Evolutionary conservation across 1,284 basidiomycete species (phyloP).

Genomic region (Melampsora occidentalis): DNA sequence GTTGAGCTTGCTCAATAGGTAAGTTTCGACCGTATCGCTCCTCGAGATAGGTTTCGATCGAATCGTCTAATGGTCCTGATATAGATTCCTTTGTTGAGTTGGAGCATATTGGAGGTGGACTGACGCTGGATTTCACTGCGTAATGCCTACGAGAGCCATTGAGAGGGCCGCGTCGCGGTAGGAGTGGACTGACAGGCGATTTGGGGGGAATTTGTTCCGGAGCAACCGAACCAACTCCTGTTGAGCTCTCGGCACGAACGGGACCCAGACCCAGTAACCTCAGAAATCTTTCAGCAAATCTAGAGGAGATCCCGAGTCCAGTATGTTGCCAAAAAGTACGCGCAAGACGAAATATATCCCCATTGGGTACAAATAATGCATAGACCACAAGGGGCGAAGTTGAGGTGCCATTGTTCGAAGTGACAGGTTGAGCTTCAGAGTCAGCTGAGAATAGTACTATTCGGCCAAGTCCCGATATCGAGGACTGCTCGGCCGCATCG

Average conservation of each 20-base stretch:
- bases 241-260: slow-evolving; percentile 53
- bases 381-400: slow-evolving; percentile 75
- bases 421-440: slow-evolving; percentile 48
- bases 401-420: slow-evolving; percentile 49
- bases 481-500: slow-evolving; percentile 65
- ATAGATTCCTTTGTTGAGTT: neutral
- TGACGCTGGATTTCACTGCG: slow-evolving; percentile 14
- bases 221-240: slow-evolving; percentile 15
- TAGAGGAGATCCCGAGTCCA: slow-evolving; percentile 82
- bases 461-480: slow-evolving; percentile 69
- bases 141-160: slow-evolving; percentile 17
- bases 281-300: slow-evolving; percentile 78
- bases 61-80: slow-evolving; percentile 54
- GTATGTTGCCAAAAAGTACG: slow-evolving; percentile 97
- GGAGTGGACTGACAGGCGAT: neutral
- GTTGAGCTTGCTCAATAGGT: slow-evolving; percentile 67
- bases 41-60: slow-evolving; percentile 67
- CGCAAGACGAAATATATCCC: slow-evolving; percentile 65
- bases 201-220: slow-evolving; percentile 48
- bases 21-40: slow-evolving; percentile 94
- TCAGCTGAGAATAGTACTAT: slow-evolving; percentile 52
- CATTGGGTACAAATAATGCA: slow-evolving; percentile 59
- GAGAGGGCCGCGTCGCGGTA: slow-evolving; percentile 4
- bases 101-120: slow-evolving; percentile 14
- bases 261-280: slow-evolving; percentile 61